These are phyloP conservation scores for Peziza echinospora DNA, from an alignment of 495 filamentous ascomycete species.

Conservation along the genomic window DNA sequence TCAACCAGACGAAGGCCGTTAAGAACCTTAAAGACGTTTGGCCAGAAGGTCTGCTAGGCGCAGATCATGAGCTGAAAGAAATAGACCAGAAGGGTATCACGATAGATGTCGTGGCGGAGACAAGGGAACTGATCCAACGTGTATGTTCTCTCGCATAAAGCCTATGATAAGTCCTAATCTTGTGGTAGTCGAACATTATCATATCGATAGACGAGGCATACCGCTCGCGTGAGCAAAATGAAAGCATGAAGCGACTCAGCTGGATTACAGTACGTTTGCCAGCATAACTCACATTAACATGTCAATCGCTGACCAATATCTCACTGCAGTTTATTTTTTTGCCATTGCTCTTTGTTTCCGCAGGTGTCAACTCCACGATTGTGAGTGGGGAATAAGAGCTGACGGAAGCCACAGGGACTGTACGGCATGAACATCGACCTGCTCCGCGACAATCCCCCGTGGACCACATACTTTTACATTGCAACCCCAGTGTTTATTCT, in stretches of 20 bases:
- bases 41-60: no score
- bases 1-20: no score
- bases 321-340: constrained; percentile 12
- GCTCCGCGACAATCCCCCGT: neutral
- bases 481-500: neutral
- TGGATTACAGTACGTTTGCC: constrained; percentile 13
- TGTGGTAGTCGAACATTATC: constrained; percentile 11
- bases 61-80: no score
- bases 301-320: neutral
- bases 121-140: no score
- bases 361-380: neutral
- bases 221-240: constrained; percentile 10
- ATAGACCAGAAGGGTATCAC: no score
- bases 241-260: constrained; percentile 11
- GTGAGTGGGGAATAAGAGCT: neutral
- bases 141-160: no score
- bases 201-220: constrained; percentile 16
- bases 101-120: no score
- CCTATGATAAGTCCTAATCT: no score
- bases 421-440: constrained; percentile 4
- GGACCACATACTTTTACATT: constrained; percentile 3
- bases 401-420: neutral
- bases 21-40: no score
- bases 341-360: constrained; percentile 13
- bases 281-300: neutral